Evolutionary conservation across 73 alveolate species (phyloP).

Genomic region (Strombidium stylifer): DNA sequence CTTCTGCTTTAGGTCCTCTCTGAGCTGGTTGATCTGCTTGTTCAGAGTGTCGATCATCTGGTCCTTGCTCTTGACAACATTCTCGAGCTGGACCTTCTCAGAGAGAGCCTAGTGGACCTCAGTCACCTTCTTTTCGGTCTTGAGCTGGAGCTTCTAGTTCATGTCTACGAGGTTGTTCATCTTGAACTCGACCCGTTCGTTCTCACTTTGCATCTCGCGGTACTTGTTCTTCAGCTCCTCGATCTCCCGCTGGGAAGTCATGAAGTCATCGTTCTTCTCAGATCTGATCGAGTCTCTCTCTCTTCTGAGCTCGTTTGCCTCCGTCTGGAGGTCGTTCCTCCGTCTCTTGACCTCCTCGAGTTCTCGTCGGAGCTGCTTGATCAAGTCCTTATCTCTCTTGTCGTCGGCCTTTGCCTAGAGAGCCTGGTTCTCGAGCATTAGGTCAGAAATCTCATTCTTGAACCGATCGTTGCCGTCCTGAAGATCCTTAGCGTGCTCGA

Average conservation of each 20-base stretch:
- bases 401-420: constrained; percentile 36
- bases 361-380: constrained; percentile 50
- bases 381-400: constrained; percentile 45
- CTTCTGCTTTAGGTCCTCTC: constrained; percentile 18
- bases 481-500: constrained; percentile 59
- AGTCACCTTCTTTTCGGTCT: constrained; percentile 28
- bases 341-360: constrained; percentile 54
- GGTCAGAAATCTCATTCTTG: constrained; percentile 35
- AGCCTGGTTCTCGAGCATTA: constrained; percentile 28
- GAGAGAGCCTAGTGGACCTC: not conserved
- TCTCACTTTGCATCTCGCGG: constrained; percentile 16
- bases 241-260: constrained; percentile 21
- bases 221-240: constrained; percentile 51
- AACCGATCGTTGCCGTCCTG: constrained; percentile 50
- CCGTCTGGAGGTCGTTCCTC: constrained; percentile 41
- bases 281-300: constrained; percentile 36
- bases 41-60: constrained; percentile 19
- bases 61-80: constrained; percentile 44
- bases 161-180: constrained; percentile 30
- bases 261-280: constrained; percentile 51
- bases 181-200: constrained; percentile 36
- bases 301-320: constrained; percentile 55
- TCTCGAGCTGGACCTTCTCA: constrained; percentile 6
- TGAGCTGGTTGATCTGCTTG: constrained; percentile 23
- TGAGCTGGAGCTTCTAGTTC: constrained; percentile 18